Conservation (phyloP, 257 asterid species). For the Thymus mandschuricus region DNA sequence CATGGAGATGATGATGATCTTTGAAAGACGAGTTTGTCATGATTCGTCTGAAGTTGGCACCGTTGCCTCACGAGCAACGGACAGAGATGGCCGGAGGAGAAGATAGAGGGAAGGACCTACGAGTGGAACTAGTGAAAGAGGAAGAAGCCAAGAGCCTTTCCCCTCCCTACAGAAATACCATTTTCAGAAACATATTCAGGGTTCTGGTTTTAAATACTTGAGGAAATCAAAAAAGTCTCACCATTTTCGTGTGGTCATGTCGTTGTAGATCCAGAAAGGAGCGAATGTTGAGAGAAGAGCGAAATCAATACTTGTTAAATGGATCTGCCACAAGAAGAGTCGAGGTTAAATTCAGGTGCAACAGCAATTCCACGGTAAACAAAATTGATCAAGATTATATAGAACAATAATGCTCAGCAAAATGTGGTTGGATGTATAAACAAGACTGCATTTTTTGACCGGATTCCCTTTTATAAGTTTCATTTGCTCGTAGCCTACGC, state of each 20-base stretch:
- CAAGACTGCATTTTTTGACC: not conserved
- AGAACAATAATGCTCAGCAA: not conserved
- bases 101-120: slow-evolving; percentile 89
- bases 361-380: not conserved
- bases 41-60: slow-evolving; percentile 30
- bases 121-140: slow-evolving; percentile 69
- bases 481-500: not conserved
- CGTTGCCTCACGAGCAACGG: slow-evolving; percentile 37
- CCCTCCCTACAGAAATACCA: slow-evolving; percentile 52
- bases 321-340: slow-evolving; percentile 55
- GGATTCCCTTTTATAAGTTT: not conserved
- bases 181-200: slow-evolving; percentile 3
- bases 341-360: not conserved
- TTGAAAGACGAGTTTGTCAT: slow-evolving; percentile 18
- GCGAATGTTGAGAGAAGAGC: slow-evolving; percentile 77
- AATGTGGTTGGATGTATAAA: not conserved
- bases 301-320: slow-evolving; percentile 66
- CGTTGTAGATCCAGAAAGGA: slow-evolving; percentile 97
- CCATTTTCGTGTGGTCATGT: slow-evolving; percentile 85
- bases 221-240: slow-evolving; percentile 29
- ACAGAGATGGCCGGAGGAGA: slow-evolving; percentile 73
- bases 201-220: not conserved
- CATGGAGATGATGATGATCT: not conserved
- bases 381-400: slow-evolving; percentile 5
- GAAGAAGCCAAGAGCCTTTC: slow-evolving; percentile 86